Evolutionary conservation across 352 stramenopile genomes (phyloP).

Genomic region (Phytophthora chlamydospora): DNA sequence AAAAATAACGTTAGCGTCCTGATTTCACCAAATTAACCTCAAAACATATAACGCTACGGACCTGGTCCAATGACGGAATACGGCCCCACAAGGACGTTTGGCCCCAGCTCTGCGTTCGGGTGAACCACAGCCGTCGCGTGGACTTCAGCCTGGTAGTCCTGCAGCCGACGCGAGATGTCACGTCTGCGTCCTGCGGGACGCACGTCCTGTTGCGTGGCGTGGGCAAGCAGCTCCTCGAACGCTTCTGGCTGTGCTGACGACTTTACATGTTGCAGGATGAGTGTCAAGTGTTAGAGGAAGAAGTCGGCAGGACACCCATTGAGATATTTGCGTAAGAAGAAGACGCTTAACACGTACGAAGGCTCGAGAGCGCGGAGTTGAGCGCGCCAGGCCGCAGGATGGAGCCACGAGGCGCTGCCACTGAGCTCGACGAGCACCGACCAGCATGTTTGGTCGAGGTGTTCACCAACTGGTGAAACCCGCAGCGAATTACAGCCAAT

Average conservation of each 20-base stretch:
- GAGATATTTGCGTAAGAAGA: no score
- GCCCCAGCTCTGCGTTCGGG: constrained; percentile 56
- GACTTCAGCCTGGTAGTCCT: constrained; percentile 30
- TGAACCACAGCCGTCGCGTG: constrained; percentile 80
- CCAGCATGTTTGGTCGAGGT: constrained; percentile 15
- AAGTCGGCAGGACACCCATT: no score
- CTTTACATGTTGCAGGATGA: not conserved
- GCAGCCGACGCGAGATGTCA: constrained; percentile 7
- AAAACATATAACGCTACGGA: constrained; percentile 23
- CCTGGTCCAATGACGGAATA: constrained; percentile 77
- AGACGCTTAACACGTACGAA: constrained; percentile 9
- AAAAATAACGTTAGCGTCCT: constrained; percentile 12
- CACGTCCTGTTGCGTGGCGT: constrained; percentile 37
- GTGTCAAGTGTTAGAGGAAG: no score
- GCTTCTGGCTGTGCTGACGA: constrained; percentile 34
- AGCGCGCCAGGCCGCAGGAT: not conserved
- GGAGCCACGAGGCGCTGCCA: constrained; percentile 3
- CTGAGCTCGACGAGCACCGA: not conserved
- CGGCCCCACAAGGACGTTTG: constrained; percentile 68
- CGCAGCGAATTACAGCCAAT: no score
- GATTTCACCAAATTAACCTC: constrained; percentile 9
- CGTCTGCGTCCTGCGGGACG: constrained; percentile 13
- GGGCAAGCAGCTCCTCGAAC: constrained; percentile 60
- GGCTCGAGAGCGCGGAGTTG: constrained; percentile 4
- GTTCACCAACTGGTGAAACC: no score